A percentile compares a stretch with the other conserved stretches of the same genome.
Conservation (phyloP, 257 asterid genomes). For the Phtheirospermum japonicum region DNA sequence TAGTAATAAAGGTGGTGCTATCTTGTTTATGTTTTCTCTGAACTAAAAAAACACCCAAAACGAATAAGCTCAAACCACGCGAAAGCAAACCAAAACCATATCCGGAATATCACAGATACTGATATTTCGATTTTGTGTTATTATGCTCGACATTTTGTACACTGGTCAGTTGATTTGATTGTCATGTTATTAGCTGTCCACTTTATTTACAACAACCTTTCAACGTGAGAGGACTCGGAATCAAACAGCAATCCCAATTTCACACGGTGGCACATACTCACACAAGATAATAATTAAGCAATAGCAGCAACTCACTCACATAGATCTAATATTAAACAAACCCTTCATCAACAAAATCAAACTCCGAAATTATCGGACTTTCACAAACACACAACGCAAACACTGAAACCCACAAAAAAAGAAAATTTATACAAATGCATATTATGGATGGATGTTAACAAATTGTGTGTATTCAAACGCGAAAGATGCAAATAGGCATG, state of each 20-base stretch:
- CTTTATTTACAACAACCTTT: neutral
- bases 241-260: slow-evolving; percentile 14
- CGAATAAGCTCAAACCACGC: neutral
- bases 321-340: slow-evolving; percentile 22
- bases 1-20: neutral
- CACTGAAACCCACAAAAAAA: neutral
- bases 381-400: neutral
- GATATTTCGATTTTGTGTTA: neutral
- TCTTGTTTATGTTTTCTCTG: neutral
- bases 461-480: neutral
- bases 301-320: slow-evolving; percentile 2
- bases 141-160: neutral
- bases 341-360: slow-evolving; percentile 18
- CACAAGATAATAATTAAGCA: neutral
- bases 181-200: neutral
- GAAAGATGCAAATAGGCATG: neutral
- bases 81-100: slow-evolving; percentile 17
- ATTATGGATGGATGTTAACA: neutral
- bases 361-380: neutral
- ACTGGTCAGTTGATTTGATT: slow-evolving; percentile 10
- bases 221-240: neutral
- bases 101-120: neutral
- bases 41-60: neutral
- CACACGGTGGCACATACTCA: slow-evolving; percentile 7
- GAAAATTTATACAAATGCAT: neutral